Base-by-base conservation (phyloP, 2,329 filamentous ascomycete genomes). In the Microsporum audouinii region DNA sequence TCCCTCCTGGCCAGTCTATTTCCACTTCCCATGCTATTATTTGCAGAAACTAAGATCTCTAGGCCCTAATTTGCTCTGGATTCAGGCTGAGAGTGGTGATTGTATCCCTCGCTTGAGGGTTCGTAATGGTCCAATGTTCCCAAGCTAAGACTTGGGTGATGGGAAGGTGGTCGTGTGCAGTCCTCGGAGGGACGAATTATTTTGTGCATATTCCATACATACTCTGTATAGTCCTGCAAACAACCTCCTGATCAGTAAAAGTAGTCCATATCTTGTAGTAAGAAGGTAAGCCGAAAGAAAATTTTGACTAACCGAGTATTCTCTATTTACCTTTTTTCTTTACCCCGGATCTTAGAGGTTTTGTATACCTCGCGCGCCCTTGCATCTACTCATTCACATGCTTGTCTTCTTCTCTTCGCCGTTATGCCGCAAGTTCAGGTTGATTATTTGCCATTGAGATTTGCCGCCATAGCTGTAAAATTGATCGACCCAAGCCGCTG, bases 291-390 rank as follows among this genome's bases (percentile, higher is more conserved):
- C 23, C 45, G 23, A 51, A 51, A 29, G 4, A 5, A 5, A 14
- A 29, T 10, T 23, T 23, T 23, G 5, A 29, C 27, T 10, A 23
- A 23, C 41, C 23, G 7, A 23, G 17, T 29, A 31, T 53, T 53
- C 33, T 53, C 5, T 14, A 34, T 55, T 55, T 55, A 55, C 51
- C 51, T 43, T 43, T 43, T 36, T 34, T 5, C 23, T 47, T 23
- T 55, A 55, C 51, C 51, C 33, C 51, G n/a, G 51, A 55, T 55
- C 51, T 55, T 7, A 36, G 51, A 53, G 33, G 29, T n/a, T 31
- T 55, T 12, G 51, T 55, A n/a, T 33, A 33, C 12, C 33, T 5
- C 12, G 14, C 33, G 51, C 51, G 10, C 31, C 33, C 2, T 36
- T 38, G 51, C 51, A 55, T 23, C 17, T 12, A 8, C 14, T 7